These are phyloP conservation scores for Penicillium steckii DNA, from an alignment of 495 filamentous ascomycete species.

Conservation along the genomic window DNA sequence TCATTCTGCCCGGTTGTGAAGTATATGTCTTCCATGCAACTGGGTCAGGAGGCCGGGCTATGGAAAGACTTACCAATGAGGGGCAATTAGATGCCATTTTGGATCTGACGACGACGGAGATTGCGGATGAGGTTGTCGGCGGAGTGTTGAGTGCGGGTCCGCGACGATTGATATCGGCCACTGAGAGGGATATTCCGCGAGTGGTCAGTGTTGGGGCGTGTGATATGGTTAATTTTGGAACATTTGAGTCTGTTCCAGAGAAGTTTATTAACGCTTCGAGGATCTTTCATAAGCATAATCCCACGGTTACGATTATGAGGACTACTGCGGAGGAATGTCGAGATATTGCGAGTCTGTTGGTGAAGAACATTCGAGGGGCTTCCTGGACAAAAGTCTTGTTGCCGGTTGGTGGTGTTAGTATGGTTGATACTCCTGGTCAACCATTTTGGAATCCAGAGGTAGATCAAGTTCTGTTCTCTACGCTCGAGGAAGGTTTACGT, in stretches of 20 bases:
- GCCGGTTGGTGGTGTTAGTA: conserved; percentile 53
- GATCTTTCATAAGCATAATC: conserved; percentile 59
- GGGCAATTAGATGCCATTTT: conserved; percentile 58
- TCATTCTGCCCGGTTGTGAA: conserved; percentile 40
- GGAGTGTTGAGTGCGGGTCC: conserved; percentile 59
- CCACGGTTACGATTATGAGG: conserved; percentile 62
- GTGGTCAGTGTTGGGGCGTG: conserved; percentile 62
- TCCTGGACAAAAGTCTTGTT: conserved; percentile 53
- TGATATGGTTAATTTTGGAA: conserved; percentile 71
- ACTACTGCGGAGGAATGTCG: conserved; percentile 53
- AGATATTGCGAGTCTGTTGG: conserved; percentile 52
- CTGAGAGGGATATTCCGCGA: conserved; percentile 54
- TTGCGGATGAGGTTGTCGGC: conserved; percentile 60
- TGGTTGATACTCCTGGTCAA: conserved; percentile 35
- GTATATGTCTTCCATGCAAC: conserved; percentile 69
- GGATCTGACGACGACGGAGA: conserved; percentile 68
- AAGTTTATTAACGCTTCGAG: conserved; percentile 36
- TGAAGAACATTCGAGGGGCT: conserved; percentile 43
- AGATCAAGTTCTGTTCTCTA: conserved; percentile 44
- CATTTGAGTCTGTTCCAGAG: conserved; percentile 50
- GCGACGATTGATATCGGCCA: conserved; percentile 52
- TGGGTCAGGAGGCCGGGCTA: conserved; percentile 61
- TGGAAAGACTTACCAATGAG: conserved; percentile 62
- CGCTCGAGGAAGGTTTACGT: conserved; percentile 40
- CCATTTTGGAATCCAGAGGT: conserved; percentile 44